Percentiles rank a stretch among this genome's conserved stretches.
Evolutionary conservation across 768 basidiomycete genomes (phyloP).

Genomic region (Podaxis sp.): DNA sequence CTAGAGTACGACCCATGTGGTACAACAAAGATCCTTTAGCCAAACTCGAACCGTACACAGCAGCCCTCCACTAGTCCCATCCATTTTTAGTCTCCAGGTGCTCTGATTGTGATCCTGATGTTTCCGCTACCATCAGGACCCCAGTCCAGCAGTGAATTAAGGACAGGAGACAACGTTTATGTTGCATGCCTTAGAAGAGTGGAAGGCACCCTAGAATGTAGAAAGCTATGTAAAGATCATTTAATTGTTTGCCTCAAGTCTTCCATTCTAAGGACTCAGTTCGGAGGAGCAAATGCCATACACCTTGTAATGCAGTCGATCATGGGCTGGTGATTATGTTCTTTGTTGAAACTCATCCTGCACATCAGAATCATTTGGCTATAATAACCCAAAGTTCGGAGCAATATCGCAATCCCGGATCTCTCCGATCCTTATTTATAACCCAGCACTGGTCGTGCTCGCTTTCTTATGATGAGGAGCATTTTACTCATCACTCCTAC

Average conservation of each 20-base stretch:
- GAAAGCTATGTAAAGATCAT: neutral
- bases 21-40: too few relatives aligned
- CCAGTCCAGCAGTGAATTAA: neutral
- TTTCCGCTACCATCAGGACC: neutral
- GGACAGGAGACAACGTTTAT: neutral
- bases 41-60: neutral
- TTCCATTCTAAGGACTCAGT: neutral
- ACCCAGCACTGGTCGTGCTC: too few relatives aligned
- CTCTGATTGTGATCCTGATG: neutral
- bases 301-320: neutral
- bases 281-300: neutral
- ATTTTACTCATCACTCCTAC: too few relatives aligned
- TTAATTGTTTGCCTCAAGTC: neutral
- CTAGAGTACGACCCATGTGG: too few relatives aligned
- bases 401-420: neutral
- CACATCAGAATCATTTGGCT: too few relatives aligned
- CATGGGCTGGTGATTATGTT: neutral
- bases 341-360: too few relatives aligned
- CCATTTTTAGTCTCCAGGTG: neutral
- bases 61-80: neutral
- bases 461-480: too few relatives aligned
- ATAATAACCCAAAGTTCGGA: too few relatives aligned
- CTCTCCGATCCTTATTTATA: neutral
- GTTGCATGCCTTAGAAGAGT: neutral
- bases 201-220: neutral